Evolutionary conservation across 2,329 filamentous ascomycete species (phyloP), one percentile per base, ranked within the genome.

Genomic region (Botrytis tulipae): DNA sequence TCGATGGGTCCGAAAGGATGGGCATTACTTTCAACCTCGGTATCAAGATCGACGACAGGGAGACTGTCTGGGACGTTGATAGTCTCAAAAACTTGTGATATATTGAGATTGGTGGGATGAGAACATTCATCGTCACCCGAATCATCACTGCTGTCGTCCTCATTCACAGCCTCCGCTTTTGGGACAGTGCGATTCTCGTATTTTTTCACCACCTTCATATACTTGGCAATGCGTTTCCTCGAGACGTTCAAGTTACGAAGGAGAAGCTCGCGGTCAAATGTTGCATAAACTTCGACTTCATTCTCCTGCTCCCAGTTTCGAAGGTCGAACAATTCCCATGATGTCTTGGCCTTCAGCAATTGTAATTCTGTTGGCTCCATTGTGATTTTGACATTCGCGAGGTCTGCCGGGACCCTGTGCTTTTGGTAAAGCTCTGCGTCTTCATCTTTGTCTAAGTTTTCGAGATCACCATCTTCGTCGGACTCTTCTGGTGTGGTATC

Each of bases 1-100:
- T 69, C 22, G 18, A 32, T 57, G 18, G 66, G 48, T 32, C 66
- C 48, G n/a, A 57, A 69, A 29, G 46, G 46, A 54, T 67, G 65
- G 18, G 1, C 16, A 29, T 54, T 22, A 9, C 25, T 35, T 18
- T 67, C 16, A 8, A 6, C 12, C 4, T 54, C 25, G 9, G 25
- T 46, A 25, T 65, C n/a, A 42, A 32, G 14, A 8, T 57, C n/a
- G 14, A 57, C 14, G 51, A 18, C n/a, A 18, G 14, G 25, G n/a
- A 3, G 1, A 4, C 16, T 29, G 3, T 29, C n/a, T 57, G 14
- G 14, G n/a, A 4, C 6, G n/a, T 16, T 7, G 51, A 29, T 18
- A 1, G 29, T 18, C 7, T 29, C 51, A 57, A 54, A 2, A 29
- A 4, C 12, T 57, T 57, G 51, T 4, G 51, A 14, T 9, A 57